These are phyloP conservation scores for Penicillium manginii DNA, from an alignment of 495 filamentous ascomycete species.

Conservation along the genomic window DNA sequence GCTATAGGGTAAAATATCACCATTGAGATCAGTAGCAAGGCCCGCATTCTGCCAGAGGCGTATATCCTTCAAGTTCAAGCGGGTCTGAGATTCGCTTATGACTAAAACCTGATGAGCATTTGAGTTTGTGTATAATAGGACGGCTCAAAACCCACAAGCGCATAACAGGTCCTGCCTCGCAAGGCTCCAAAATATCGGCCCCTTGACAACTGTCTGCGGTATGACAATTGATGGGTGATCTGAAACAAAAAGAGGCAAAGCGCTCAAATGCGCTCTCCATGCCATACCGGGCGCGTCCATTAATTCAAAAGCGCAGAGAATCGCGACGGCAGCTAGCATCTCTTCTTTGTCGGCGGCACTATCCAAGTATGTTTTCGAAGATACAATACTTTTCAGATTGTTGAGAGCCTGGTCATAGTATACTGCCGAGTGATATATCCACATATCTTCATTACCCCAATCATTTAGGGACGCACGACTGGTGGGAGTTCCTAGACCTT, in stretches of 20 bases:
- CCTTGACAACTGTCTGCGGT: constrained; percentile 16
- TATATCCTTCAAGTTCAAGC: constrained; percentile 25
- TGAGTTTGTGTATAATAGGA: no score
- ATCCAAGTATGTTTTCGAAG: constrained; percentile 8
- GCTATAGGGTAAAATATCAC: constrained; percentile 14
- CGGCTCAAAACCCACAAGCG: constrained; percentile 21
- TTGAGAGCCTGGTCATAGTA: constrained; percentile 28
- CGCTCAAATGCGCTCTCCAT: constrained; percentile 29
- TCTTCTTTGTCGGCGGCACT: constrained; percentile 21
- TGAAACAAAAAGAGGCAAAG: constrained; percentile 21
- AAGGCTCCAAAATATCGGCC: constrained; percentile 30
- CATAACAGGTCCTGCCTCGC: constrained; percentile 25
- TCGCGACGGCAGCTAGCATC: constrained; percentile 30
- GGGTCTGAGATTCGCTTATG: constrained; percentile 27
- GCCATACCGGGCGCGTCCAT: constrained; percentile 28
- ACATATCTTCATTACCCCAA: constrained; percentile 18
- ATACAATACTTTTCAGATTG: constrained; percentile 20
- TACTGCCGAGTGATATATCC: constrained; percentile 25
- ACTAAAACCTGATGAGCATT: constrained; percentile 3
- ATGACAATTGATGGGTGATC: constrained; percentile 15
- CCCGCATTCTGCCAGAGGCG: constrained; percentile 28
- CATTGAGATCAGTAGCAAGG: constrained; percentile 17
- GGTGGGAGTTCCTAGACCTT: not conserved
- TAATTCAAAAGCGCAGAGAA: constrained; percentile 26
- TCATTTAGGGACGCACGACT: constrained; percentile 2